Evolutionary conservation across 305 asterid genomes (phyloP), one percentile per base, ranked within the genome.

Genomic region (Fraxinus sp.): DNA sequence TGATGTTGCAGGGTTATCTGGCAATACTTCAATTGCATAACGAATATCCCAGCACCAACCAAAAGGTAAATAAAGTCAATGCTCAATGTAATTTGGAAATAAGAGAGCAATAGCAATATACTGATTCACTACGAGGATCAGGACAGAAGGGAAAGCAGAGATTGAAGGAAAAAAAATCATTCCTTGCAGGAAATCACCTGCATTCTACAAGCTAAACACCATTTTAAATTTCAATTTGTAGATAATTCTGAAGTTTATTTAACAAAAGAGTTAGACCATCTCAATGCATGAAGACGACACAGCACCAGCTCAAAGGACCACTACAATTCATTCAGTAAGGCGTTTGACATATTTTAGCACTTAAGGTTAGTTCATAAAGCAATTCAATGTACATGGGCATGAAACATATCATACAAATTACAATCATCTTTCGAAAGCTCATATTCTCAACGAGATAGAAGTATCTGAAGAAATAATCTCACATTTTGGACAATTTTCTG

Each of bases 401-500:
- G 35, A 7, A 59, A 35, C 28, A 20, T 6, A 64, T 68, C 73
- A 77, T 7, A 70, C 33, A 49, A 49, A 49, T 49, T 49, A 14
- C 18, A 41, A 49, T 37, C 28, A 77, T 74, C 77, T 32, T 81
- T 49, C 62, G 26, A 78, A 77, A 74, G 77, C 72, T n/a, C 44
- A 36, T 82, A 37, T 49, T 32, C 13, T 71, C 35, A 76, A 81
- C 14, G 52, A 32, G 46, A 81, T 14, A 68, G 36, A 5, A 76
- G 76, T 35, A 81, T 64, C 36, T 62, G 44, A 82, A 59, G 78
- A 85, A 66, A 76, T 82, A 79, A 76, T 89, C 98, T 89, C 79
- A 93, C 99, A 92, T 89, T 93, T 92, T 76, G 94, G 98, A 81
- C 99, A 94, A 72, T 95, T 95, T 89, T 94, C 99, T 16, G 99